Percentiles rank a stretch among this genome's conserved stretches.
Evolutionary conservation across 2,329 filamentous ascomycete species (phyloP).

Genomic region (Drechslerella stenobrocha): DNA sequence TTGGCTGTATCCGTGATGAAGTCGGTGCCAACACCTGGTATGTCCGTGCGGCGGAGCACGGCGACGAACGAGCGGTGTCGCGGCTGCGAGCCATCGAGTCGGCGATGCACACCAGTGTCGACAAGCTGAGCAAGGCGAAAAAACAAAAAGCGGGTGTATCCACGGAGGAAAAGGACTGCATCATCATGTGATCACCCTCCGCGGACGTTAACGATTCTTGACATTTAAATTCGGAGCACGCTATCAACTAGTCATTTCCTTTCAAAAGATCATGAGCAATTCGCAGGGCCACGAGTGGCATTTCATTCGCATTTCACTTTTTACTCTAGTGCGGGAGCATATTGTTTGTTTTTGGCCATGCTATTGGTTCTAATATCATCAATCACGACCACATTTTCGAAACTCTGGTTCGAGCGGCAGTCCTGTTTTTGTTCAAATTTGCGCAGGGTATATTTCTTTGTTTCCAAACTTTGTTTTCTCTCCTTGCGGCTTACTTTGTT

Average conservation of each 20-base stretch:
- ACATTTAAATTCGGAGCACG: too few species aligned
- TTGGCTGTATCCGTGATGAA: slow-evolving; percentile 90
- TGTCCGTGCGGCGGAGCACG: slow-evolving; percentile 88
- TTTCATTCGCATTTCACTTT: neutral
- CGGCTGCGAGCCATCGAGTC: slow-evolving; percentile 82
- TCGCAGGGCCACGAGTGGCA: too few species aligned
- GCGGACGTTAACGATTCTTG: too few species aligned
- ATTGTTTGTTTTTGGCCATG: neutral
- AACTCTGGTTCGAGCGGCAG: slow-evolving; percentile 1
- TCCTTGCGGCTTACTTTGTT: neutral
- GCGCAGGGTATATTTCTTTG: neutral
- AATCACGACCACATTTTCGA: slow-evolving; percentile 9
- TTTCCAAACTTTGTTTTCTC: neutral
- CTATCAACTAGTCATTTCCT: too few species aligned
- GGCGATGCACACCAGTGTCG: slow-evolving; percentile 66
- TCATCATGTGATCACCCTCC: slow-evolving; percentile 33
- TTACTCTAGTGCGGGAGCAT: neutral
- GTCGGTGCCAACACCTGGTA: slow-evolving; percentile 98
- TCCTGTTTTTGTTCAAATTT: neutral
- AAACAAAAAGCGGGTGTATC: slow-evolving; percentile 25
- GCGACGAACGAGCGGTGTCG: slow-evolving; percentile 85
- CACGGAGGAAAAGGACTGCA: slow-evolving; percentile 42
- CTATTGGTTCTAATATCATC: neutral
- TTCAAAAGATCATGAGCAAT: too few species aligned
- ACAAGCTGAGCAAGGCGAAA: slow-evolving; percentile 42